phyloP scores from a whole-genome alignment of 2,329 filamentous ascomycete genomes.

The Sarocladium oryzae region DNA sequence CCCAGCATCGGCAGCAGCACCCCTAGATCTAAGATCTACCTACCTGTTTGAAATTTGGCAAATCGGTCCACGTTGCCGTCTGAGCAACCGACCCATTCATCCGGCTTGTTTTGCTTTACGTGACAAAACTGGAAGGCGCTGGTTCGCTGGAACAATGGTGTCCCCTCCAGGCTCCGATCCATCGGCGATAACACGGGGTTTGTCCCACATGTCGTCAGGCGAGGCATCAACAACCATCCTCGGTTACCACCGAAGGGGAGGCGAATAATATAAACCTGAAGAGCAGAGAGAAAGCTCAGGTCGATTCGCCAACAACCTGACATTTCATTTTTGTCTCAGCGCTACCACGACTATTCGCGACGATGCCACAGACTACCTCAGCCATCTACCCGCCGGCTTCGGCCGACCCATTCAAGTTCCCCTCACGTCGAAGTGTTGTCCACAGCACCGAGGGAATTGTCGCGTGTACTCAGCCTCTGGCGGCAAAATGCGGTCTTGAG shows the following conservation, averaged over 20 bases:
- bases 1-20: too few species aligned
- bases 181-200: constrained; percentile 6
- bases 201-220: background rate
- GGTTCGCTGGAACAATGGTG: background rate
- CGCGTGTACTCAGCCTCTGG: constrained; percentile 81
- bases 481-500: constrained; percentile 78
- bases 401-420: constrained; percentile 54
- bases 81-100: background rate
- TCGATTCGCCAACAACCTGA: background rate
- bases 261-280: background rate
- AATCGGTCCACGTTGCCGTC: too few species aligned
- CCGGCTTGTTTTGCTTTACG: background rate
- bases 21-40: too few species aligned
- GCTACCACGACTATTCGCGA: background rate
- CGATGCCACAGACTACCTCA: constrained; percentile 41
- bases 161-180: background rate
- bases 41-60: too few species aligned
- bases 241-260: background rate
- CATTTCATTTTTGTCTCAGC: background rate
- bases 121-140: background rate
- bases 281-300: background rate
- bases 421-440: constrained; percentile 82
- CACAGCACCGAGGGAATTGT: constrained; percentile 92
- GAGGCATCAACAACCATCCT: background rate
- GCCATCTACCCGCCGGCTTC: constrained; percentile 41